phyloP scores from a whole-genome alignment of 2,329 filamentous ascomycete genomes.

The Exophiala alcalophila region DNA sequence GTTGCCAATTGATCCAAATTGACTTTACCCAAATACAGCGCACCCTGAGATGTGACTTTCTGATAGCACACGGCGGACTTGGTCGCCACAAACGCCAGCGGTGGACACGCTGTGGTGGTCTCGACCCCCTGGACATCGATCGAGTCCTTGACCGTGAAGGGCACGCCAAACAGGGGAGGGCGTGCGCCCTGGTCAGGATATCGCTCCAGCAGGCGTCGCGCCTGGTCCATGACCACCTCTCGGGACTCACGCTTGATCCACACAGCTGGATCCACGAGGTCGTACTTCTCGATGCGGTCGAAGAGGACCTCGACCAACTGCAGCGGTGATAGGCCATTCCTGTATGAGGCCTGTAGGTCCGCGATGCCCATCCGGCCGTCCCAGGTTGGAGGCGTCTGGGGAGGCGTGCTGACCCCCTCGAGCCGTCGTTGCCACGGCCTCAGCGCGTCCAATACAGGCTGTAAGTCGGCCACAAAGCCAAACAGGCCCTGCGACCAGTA shows the following conservation, averaged over 20 bases:
- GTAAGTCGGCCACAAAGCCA: conserved; percentile 35
- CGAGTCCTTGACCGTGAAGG: conserved; percentile 51
- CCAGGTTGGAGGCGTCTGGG: conserved; percentile 35
- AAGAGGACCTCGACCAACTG: conserved; percentile 37
- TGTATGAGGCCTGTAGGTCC: conserved; percentile 46
- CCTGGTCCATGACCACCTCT: conserved; percentile 42
- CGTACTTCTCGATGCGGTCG: conserved; percentile 50
- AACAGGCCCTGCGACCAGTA: conserved; percentile 39
- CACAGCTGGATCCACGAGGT: conserved; percentile 47
- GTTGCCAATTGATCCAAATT: conserved; percentile 63
- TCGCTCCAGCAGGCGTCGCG: conserved; percentile 40
- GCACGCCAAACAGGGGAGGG: conserved; percentile 51
- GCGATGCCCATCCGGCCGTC: conserved; percentile 45
- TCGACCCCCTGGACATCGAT: conserved; percentile 46
- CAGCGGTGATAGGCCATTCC: conserved; percentile 22
- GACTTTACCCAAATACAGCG: conserved; percentile 56
- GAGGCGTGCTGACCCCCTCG: conserved; percentile 24
- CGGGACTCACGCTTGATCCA: conserved; percentile 49
- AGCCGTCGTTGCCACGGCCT: conserved; percentile 20
- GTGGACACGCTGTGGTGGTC: conserved; percentile 50
- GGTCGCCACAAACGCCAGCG: conserved; percentile 49
- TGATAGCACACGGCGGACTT: conserved; percentile 48
- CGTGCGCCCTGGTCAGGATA: conserved; percentile 41
- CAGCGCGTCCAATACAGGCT: conserved; percentile 29
- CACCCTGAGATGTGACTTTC: conserved; percentile 51